Percentiles rank a stretch among this genome's conserved stretches.
These are phyloP conservation scores for Neolecta irregularis DNA, from an alignment of 1,139 yeast genomes.

Conservation along the genomic window DNA sequence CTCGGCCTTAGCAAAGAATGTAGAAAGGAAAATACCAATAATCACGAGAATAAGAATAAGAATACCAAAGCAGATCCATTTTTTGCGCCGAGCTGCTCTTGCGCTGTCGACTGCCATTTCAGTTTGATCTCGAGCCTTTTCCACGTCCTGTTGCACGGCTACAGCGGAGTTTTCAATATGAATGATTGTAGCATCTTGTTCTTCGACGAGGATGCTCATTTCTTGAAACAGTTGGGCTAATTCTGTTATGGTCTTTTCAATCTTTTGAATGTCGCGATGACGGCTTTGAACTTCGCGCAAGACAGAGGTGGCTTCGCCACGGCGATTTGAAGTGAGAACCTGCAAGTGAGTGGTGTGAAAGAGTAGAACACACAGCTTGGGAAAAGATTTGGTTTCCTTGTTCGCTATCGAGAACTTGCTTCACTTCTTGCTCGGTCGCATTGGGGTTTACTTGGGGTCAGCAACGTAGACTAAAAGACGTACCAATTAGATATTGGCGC, in stretches of 20 bases:
- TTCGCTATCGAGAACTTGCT: conserved; percentile 68
- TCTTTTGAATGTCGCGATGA: conserved; percentile 87
- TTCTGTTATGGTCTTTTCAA: conserved; percentile 92
- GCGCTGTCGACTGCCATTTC: conserved; percentile 82
- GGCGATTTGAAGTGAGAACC: conserved; percentile 65
- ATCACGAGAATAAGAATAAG: conserved; percentile 3
- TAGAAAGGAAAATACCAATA: too few species aligned
- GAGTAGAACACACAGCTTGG: conserved; percentile 45
- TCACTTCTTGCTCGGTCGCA: conserved; percentile 72
- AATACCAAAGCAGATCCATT: conserved; percentile 59
- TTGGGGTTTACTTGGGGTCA: conserved; percentile 91
- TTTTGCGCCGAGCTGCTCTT: conserved; percentile 80
- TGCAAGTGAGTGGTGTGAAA: background rate
- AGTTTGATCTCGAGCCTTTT: conserved; percentile 89
- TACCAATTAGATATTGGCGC: conserved; percentile 79
- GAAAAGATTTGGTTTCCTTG: conserved; percentile 86
- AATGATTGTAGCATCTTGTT: conserved; percentile 81
- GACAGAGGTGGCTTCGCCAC: conserved; percentile 94
- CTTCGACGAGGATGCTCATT: conserved; percentile 91
- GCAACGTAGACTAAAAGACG: too few species aligned
- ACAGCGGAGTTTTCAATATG: conserved; percentile 69
- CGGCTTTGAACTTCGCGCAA: conserved; percentile 91
- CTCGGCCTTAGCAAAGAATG: too few species aligned
- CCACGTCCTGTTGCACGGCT: conserved; percentile 77
- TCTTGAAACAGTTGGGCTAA: conserved; percentile 87